phyloP scores from a whole-genome alignment of 2,329 filamentous ascomycete species.

The Rasamsonia emersonii region DNA sequence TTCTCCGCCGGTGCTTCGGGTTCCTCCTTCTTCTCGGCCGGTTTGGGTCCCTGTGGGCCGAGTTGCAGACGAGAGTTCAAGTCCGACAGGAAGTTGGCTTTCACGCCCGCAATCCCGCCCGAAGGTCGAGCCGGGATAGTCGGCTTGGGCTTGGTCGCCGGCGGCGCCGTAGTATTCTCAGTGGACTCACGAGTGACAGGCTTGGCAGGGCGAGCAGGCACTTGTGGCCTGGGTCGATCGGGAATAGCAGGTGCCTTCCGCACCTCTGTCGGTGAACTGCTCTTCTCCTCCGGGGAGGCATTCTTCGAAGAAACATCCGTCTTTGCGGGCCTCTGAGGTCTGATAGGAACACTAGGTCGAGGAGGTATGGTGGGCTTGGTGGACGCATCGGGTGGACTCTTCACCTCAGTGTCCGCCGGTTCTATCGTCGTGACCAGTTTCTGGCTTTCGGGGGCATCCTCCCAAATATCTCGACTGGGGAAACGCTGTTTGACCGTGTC shows the following conservation, averaged over 20 bases:
- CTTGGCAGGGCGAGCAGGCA: constrained; percentile 59
- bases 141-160: constrained; percentile 65
- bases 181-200: constrained; percentile 24
- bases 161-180: constrained; percentile 24
- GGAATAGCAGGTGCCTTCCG: constrained; percentile 46
- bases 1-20: constrained; percentile 56
- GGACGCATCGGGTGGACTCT: constrained; percentile 25
- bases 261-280: constrained; percentile 40
- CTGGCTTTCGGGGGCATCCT: constrained; percentile 80
- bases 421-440: constrained; percentile 62
- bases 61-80: constrained; percentile 81
- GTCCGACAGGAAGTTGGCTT: constrained; percentile 87
- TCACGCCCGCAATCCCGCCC: constrained; percentile 76
- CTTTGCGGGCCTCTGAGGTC: constrained; percentile 25
- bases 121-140: constrained; percentile 68
- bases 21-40: constrained; percentile 57
- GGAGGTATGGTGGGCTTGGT: constrained; percentile 25
- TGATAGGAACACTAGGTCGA: constrained; percentile 14
- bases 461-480: constrained; percentile 89
- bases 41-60: constrained; percentile 71
- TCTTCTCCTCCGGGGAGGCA: constrained; percentile 21
- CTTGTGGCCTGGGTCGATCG: constrained; percentile 54
- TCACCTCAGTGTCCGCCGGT: constrained; percentile 43
- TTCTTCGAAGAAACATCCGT: constrained; percentile 22
- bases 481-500: constrained; percentile 59